Conservation (phyloP, 306 rosid genomes). For the Casuarina glauca region DNA sequence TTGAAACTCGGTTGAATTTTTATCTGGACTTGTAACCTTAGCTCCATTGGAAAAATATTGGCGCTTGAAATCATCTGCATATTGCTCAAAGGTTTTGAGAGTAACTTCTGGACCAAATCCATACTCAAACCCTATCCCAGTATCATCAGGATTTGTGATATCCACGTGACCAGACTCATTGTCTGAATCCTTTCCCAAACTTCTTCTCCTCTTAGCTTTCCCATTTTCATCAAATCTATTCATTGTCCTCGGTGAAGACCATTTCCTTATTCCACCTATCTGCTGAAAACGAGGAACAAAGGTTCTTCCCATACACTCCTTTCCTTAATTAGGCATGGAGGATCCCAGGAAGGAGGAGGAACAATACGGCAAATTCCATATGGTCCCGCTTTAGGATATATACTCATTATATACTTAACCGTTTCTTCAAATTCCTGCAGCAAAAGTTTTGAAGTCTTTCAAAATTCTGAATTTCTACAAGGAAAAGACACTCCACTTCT, state of each 20-base stretch:
- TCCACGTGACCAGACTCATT: slow-evolving; percentile 32
- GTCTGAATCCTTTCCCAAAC: slow-evolving; percentile 30
- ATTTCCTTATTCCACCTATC: slow-evolving; percentile 62
- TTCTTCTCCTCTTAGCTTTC: slow-evolving; percentile 51
- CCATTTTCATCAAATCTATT: slow-evolving; percentile 23
- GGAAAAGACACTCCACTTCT: slow-evolving; percentile 21
- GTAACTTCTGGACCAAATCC: slow-evolving; percentile 60
- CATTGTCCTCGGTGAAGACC: slow-evolving; percentile 29
- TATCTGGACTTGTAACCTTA: slow-evolving; percentile 34
- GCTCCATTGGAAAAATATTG: slow-evolving; percentile 52
- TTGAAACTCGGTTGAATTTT: slow-evolving; percentile 23
- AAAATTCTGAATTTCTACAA: slow-evolving; percentile 23
- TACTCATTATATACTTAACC: slow-evolving; percentile 61
- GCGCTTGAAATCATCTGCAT: slow-evolving; percentile 75
- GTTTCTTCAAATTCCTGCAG: slow-evolving; percentile 79
- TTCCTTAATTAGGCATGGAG: slow-evolving; percentile 46
- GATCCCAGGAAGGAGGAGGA: slow-evolving; percentile 78
- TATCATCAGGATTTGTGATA: slow-evolving; percentile 29
- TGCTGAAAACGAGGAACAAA: slow-evolving; percentile 62
- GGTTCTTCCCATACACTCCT: slow-evolving; percentile 46
- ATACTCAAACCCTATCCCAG: slow-evolving; percentile 33
- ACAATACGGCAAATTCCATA: slow-evolving; percentile 85
- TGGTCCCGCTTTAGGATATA: slow-evolving; percentile 57
- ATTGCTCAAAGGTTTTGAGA: slow-evolving; percentile 55
- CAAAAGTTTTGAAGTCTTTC: slow-evolving; percentile 13